Conservation (phyloP, 805 yeast species). For the Maudiozyma pseudohumilis region DNA sequence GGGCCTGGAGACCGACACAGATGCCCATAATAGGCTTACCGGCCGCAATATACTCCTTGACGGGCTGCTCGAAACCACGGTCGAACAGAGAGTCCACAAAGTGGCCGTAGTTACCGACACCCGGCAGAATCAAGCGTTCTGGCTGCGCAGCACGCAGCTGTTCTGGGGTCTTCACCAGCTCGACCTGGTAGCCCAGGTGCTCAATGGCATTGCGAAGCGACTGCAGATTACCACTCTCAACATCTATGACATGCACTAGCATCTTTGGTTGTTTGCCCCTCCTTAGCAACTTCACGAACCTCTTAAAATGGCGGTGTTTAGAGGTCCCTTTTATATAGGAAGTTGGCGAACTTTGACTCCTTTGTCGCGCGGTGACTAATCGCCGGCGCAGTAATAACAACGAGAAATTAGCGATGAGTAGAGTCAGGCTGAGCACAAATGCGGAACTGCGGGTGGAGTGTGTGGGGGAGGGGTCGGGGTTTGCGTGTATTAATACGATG, state of each 20-base stretch:
- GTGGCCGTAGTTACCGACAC: slow-evolving; percentile 96
- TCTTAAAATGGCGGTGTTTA: no score
- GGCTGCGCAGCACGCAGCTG: slow-evolving; percentile 44
- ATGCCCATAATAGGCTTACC: slow-evolving; percentile 92
- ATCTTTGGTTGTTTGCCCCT: no score
- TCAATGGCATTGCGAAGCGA: slow-evolving; percentile 83
- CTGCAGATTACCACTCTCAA: slow-evolving; percentile 87
- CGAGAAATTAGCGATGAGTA: no score
- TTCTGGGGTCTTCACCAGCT: slow-evolving; percentile 46
- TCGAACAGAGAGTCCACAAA: slow-evolving; percentile 62
- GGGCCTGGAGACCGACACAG: slow-evolving; percentile 90
- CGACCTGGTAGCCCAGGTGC: slow-evolving; percentile 59
- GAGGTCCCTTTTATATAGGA: no score
- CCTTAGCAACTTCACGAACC: no score
- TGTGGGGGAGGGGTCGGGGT: no score
- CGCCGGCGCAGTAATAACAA: no score
- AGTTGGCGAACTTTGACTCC: no score
- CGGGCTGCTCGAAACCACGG: slow-evolving; percentile 55
- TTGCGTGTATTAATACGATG: no score
- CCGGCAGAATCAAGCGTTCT: slow-evolving; percentile 67
- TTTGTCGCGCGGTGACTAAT: no score
- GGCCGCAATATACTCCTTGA: slow-evolving; percentile 54
- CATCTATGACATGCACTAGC: slow-evolving; percentile 64
- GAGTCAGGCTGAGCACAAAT: no score
- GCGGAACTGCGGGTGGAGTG: no score